Base-by-base conservation (phyloP, 352 stramenopile genomes). In the Phytopythium boreale region DNA sequence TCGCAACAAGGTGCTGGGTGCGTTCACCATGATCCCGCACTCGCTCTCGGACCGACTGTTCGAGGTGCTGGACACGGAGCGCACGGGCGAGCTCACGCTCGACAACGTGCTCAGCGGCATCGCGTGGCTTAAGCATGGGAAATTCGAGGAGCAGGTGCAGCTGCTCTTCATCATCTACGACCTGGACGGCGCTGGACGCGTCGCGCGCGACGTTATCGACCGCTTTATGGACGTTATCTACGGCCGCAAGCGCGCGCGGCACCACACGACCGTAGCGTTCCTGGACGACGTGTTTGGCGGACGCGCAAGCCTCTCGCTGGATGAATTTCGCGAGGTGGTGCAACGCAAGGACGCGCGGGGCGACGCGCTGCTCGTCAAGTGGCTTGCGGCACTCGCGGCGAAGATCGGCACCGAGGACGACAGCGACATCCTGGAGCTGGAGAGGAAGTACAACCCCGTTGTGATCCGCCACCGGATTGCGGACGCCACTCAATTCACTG, bases 191-290 rank as follows among this genome's bases (percentile, higher is more conserved):
- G 75, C 72, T 4, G 80, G 82, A 20, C 71, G 85, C 29, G 69
- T 96, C n/a, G 69, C 84, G 44, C 73, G 83, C 20, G 87, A 92
- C 39, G 69, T 89, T 27, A 67, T 96, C 39, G 77, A 90, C 34
- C 76, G 80, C 14, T 96, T 96, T 67, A 90, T 93, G 80, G 84
- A 93, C 63, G 85, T 96, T 50, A 81, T 96, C 19, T 96, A 94
- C 56, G 87, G 87, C 26, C 77, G 82, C 17, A 76, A 71, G 39
- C 66, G 75, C 2, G 79, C 85, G 0, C 72, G 84, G 6, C 64
- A 66, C 53, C 26, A n/a, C 10, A 61, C 70, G 0, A 90, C 82
- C 1, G 72, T 90, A 1, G 61, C 52, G 26, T 87, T 92, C 41
- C 59, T 96, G 36, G 71, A 91, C 61, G 65, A 59, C 27, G 66